Evolutionary conservation across 352 stramenopile species (phyloP).

Genomic region (Globisporangium echinulatum): DNA sequence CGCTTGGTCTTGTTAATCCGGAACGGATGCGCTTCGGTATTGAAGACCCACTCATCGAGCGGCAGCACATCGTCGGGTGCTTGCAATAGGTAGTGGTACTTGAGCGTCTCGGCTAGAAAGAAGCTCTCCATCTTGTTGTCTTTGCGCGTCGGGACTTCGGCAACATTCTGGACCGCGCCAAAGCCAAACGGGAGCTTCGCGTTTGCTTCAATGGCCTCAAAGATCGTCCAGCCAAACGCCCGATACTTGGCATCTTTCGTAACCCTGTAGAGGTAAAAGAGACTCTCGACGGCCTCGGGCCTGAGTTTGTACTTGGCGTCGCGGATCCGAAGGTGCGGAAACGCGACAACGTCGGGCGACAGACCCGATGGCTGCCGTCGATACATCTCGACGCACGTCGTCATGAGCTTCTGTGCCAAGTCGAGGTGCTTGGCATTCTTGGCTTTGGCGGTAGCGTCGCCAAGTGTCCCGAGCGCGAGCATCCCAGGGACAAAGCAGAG

Average conservation of each 20-base stretch:
- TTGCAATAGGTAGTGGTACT: constrained; percentile 97
- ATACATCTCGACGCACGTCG: constrained; percentile 96
- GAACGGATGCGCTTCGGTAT: constrained; percentile 95
- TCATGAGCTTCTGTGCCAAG: constrained; percentile 85
- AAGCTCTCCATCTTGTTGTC: constrained; percentile 98
- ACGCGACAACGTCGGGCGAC: constrained; percentile 90
- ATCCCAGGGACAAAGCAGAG: constrained; percentile 94
- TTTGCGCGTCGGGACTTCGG: constrained; percentile 36
- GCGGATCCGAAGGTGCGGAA: constrained; percentile 54
- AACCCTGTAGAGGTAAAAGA: constrained; percentile 95
- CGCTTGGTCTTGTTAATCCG: constrained; percentile 24
- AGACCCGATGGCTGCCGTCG: constrained; percentile 88
- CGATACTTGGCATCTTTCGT: constrained; percentile 93
- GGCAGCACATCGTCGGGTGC: constrained; percentile 67
- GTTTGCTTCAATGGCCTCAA: constrained; percentile 89
- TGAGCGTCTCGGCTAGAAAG: constrained; percentile 98
- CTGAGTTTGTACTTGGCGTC: constrained; percentile 91
- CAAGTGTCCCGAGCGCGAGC: constrained; percentile 89
- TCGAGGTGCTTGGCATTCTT: constrained; percentile 83
- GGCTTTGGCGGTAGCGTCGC: constrained; percentile 39
- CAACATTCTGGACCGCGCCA: constrained; percentile 51
- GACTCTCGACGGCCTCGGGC: constrained; percentile 93
- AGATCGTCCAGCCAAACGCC: constrained; percentile 95
- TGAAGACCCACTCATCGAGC: constrained; percentile 95
- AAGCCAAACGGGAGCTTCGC: constrained; percentile 89